Evolutionary conservation across 129 eudicot species (phyloP).

Genomic region (Arctium lappa): DNA sequence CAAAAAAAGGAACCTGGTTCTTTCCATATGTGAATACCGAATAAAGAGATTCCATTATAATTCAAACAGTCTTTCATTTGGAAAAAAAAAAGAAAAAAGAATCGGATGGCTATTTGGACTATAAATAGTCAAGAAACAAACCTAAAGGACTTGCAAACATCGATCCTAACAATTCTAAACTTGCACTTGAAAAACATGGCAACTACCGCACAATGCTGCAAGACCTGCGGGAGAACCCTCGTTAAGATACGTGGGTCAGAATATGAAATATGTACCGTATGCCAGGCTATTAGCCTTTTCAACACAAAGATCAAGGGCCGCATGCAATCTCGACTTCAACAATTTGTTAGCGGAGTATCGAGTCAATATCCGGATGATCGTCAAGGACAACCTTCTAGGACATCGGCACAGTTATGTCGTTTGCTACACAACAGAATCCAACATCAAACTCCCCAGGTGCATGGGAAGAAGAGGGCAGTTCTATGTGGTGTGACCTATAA

Average conservation of each 20-base stretch:
- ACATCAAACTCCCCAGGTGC: constrained; percentile 8
- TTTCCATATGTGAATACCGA: neutral
- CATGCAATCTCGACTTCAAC: constrained; percentile 12
- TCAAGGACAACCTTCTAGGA: neutral
- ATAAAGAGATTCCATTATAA: constrained; percentile 5
- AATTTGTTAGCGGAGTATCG: constrained; percentile 7
- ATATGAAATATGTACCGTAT: constrained; percentile 41
- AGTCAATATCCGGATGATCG: constrained; percentile 17
- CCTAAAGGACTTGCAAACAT: constrained; percentile 11
- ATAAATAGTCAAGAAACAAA: constrained; percentile 14
- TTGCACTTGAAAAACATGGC: neutral
- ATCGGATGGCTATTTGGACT: neutral
- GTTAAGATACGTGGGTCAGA: constrained; percentile 35
- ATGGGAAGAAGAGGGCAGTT: constrained; percentile 63
- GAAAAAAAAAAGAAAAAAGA: neutral
- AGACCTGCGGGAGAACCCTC: constrained; percentile 34
- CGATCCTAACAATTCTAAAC: neutral
- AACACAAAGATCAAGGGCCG: constrained; percentile 25
- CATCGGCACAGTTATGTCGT: constrained; percentile 8
- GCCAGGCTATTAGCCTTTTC: constrained; percentile 19
- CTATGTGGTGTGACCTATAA: constrained; percentile 65
- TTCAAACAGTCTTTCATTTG: neutral
- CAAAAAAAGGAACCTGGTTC: constrained; percentile 26
- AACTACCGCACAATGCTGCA: constrained; percentile 37
- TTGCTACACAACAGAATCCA: constrained; percentile 15